phyloP scores from a whole-genome alignment of 2,329 filamentous ascomycete genomes.

The Aaosphaeria arxii region DNA sequence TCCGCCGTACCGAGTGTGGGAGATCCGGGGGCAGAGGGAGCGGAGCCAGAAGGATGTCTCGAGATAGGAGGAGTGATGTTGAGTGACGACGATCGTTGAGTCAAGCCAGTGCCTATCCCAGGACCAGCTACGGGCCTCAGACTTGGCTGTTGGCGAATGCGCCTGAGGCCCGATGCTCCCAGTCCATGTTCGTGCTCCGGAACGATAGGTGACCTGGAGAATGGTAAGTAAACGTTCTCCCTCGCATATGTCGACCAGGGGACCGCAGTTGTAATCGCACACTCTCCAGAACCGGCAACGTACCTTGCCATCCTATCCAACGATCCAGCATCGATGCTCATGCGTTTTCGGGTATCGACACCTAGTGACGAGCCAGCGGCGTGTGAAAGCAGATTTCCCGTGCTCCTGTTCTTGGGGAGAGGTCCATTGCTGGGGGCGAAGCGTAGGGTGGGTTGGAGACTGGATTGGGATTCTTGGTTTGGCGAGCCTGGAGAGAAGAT shows the following conservation, averaged over 20 bases:
- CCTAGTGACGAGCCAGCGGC: slow-evolving; percentile 27
- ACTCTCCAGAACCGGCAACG: slow-evolving; percentile 26
- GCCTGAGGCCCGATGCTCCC: slow-evolving; percentile 80
- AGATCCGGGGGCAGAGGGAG: slow-evolving; percentile 64
- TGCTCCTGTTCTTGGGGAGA: slow-evolving; percentile 50
- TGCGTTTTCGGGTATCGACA: slow-evolving; percentile 61
- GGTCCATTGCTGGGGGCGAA: slow-evolving; percentile 27
- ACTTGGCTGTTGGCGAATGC: slow-evolving; percentile 85
- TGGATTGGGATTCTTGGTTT: slow-evolving; percentile 27
- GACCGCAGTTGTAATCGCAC: too few species aligned
- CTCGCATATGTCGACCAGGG: not conserved
- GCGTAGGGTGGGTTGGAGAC: slow-evolving; percentile 15
- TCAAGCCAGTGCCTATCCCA: slow-evolving; percentile 2
- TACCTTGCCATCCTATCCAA: slow-evolving; percentile 73
- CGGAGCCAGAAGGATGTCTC: slow-evolving; percentile 44
- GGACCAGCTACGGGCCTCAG: slow-evolving; percentile 53
- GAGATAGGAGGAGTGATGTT: slow-evolving; percentile 62
- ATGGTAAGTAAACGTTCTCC: not conserved
- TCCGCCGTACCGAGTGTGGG: slow-evolving; percentile 70
- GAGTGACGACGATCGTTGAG: slow-evolving; percentile 66
- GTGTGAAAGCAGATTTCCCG: slow-evolving; percentile 45
- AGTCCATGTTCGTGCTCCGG: slow-evolving; percentile 84
- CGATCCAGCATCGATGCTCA: slow-evolving; percentile 73
- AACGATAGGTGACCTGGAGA: slow-evolving; percentile 71
- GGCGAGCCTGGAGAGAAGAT: slow-evolving; percentile 30